Evolutionary conservation across 1,284 basidiomycete genomes (phyloP).

Genomic region (Baeospora myosura): DNA sequence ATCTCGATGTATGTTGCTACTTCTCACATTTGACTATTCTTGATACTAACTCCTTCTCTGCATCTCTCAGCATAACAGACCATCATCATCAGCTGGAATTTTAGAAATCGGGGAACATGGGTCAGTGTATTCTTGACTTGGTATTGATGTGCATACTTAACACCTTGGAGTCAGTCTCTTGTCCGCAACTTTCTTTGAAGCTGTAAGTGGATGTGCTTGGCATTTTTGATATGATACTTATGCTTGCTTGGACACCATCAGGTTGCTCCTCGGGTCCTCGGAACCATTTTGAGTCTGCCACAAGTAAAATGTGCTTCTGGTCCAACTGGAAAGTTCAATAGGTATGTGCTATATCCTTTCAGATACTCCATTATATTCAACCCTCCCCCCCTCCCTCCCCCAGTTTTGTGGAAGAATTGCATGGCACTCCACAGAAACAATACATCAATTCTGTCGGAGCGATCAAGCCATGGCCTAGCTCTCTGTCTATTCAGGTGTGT

Average conservation of each 20-base stretch:
- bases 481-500: slow-evolving; percentile 27
- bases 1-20: slow-evolving; percentile 29
- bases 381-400: too few species aligned
- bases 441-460: slow-evolving; percentile 28
- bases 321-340: slow-evolving; percentile 36
- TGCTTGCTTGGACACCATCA: slow-evolving; percentile 12
- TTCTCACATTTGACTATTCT: too few species aligned
- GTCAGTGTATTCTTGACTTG: slow-evolving; percentile 18
- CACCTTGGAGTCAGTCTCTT: slow-evolving; percentile 28
- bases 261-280: slow-evolving; percentile 38
- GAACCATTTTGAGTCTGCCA: slow-evolving; percentile 41
- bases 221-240: background rate
- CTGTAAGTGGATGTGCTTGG: slow-evolving; percentile 20
- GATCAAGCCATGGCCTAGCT: slow-evolving; percentile 32
- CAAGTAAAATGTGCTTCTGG: slow-evolving; percentile 39
- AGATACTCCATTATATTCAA: background rate
- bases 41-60: slow-evolving; percentile 6
- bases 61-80: slow-evolving; percentile 15
- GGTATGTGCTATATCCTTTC: slow-evolving; percentile 16
- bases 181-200: slow-evolving; percentile 34
- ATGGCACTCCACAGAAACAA: slow-evolving; percentile 22
- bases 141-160: slow-evolving; percentile 2
- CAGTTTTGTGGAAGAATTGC: slow-evolving; percentile 28
- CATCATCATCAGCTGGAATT: slow-evolving; percentile 22
- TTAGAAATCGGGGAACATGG: slow-evolving; percentile 32